phyloP scores from a whole-genome alignment of 129 eudicot species.

The Logfia minima region DNA sequence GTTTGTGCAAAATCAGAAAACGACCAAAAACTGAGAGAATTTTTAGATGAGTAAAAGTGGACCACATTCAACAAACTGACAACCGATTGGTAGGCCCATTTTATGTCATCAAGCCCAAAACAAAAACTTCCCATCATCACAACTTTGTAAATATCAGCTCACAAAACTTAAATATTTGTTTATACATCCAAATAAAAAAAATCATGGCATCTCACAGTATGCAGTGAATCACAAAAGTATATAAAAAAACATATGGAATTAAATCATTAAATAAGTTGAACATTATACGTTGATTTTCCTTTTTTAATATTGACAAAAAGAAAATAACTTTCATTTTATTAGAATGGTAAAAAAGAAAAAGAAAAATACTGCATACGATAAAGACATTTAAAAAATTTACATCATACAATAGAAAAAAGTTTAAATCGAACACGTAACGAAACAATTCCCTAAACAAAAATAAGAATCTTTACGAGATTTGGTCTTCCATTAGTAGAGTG shows the following conservation, averaged over 20 bases:
- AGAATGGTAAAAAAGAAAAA: too few species aligned
- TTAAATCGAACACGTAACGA: too few species aligned
- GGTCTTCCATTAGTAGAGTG: neutral
- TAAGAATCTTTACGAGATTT: neutral
- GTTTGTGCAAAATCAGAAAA: neutral
- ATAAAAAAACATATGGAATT: too few species aligned
- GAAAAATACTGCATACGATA: too few species aligned
- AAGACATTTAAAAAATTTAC: too few species aligned
- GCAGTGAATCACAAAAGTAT: neutral
- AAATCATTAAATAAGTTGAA: neutral
- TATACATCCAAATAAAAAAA: neutral
- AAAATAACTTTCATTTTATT: too few species aligned
- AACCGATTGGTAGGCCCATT: neutral
- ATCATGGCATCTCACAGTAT: neutral
- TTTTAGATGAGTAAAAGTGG: slow-evolving; percentile 18
- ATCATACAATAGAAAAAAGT: too few species aligned
- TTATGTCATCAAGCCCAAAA: neutral
- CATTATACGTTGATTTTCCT: too few species aligned
- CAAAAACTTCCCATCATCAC: neutral
- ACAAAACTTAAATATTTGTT: neutral
- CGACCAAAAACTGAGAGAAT: slow-evolving; percentile 26
- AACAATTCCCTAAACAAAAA: neutral
- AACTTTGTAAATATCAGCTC: neutral
- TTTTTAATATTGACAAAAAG: too few species aligned
- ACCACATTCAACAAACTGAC: slow-evolving; percentile 25